Conservation (phyloP, 495 filamentous ascomycete genomes). For the Hypoxylon fuscum region DNA sequence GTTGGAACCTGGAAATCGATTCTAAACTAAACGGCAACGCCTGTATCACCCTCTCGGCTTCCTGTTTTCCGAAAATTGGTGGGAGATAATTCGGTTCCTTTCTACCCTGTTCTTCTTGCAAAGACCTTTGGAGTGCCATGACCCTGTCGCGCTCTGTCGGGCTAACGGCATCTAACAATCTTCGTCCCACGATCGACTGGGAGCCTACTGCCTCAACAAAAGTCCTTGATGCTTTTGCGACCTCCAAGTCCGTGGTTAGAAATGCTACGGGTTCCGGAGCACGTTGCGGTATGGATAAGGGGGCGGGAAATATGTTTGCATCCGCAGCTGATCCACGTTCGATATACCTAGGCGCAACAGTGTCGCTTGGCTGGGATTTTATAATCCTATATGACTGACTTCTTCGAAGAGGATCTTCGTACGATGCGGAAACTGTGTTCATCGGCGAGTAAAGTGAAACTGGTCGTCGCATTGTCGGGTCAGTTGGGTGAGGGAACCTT, state of each 20-base stretch:
- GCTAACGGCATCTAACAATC: constrained; percentile 59
- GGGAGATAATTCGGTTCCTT: constrained; percentile 65
- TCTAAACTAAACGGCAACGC: constrained; percentile 57
- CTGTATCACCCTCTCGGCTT: constrained; percentile 59
- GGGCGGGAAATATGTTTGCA: constrained; percentile 57
- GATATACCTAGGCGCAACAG: constrained; percentile 56
- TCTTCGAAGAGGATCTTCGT: constrained; percentile 60
- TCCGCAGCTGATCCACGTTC: constrained; percentile 55
- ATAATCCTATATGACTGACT: constrained; percentile 64
- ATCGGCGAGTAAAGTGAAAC: constrained; percentile 53
- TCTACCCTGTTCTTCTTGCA: constrained; percentile 58
- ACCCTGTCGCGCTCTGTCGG: constrained; percentile 61
- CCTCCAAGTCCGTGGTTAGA: constrained; percentile 63
- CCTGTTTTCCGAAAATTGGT: constrained; percentile 59
- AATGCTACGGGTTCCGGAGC: constrained; percentile 60
- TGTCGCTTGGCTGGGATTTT: constrained; percentile 64
- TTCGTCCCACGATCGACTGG: constrained; percentile 49
- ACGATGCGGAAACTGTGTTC: constrained; percentile 36
- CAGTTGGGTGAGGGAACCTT: constrained; percentile 54
- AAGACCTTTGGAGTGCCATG: constrained; percentile 53
- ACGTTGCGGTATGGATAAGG: constrained; percentile 53
- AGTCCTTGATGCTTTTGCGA: constrained; percentile 61
- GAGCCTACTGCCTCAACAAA: constrained; percentile 62
- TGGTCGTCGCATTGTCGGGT: constrained; percentile 56
- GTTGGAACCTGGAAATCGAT: constrained; percentile 53